These are phyloP conservation scores for Hebeloma cylindrosporum DNA, from an alignment of 768 basidiomycete genomes.

Conservation along the genomic window DNA sequence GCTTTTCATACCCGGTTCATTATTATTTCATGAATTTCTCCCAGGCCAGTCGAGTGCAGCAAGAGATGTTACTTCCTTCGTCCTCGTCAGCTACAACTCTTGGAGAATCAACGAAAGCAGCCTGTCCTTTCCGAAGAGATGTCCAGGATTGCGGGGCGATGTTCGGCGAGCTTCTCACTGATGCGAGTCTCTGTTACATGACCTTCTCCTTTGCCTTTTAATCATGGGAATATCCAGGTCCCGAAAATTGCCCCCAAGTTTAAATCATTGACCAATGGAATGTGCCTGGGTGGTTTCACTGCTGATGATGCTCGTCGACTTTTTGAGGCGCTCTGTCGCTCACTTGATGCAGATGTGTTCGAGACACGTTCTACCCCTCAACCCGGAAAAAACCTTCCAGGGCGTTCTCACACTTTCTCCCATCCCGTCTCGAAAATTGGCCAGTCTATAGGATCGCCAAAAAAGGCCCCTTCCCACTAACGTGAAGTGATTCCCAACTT, in stretches of 20 bases:
- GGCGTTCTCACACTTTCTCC: constrained; percentile 12
- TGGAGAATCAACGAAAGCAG: neutral
- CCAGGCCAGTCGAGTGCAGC: constrained; percentile 19
- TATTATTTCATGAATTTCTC: constrained; percentile 38
- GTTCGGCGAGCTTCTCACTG: constrained; percentile 35
- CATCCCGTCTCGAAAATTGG: neutral
- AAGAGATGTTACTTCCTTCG: constrained; percentile 10
- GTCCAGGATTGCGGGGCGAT: constrained; percentile 41
- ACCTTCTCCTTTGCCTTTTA: neutral
- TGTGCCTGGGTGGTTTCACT: constrained; percentile 46
- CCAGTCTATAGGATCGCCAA: neutral
- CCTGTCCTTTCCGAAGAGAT: constrained; percentile 34
- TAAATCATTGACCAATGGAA: constrained; percentile 45
- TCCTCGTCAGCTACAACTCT: constrained; percentile 16
- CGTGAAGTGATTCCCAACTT: neutral
- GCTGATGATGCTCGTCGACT: constrained; percentile 50
- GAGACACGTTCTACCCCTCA: constrained; percentile 23
- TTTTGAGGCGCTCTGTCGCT: constrained; percentile 49
- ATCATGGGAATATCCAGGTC: constrained; percentile 27
- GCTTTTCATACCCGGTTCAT: constrained; percentile 36
- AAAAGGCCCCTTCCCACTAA: constrained; percentile 5
- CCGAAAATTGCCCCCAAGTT: constrained; percentile 41
- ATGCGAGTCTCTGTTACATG: constrained; percentile 25
- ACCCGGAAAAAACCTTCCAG: neutral
- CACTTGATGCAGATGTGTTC: constrained; percentile 42